Evolutionary conservation across 2,329 filamentous ascomycete species (phyloP), one percentile per base, ranked within the genome.

Genomic region (Helotiales sp.): DNA sequence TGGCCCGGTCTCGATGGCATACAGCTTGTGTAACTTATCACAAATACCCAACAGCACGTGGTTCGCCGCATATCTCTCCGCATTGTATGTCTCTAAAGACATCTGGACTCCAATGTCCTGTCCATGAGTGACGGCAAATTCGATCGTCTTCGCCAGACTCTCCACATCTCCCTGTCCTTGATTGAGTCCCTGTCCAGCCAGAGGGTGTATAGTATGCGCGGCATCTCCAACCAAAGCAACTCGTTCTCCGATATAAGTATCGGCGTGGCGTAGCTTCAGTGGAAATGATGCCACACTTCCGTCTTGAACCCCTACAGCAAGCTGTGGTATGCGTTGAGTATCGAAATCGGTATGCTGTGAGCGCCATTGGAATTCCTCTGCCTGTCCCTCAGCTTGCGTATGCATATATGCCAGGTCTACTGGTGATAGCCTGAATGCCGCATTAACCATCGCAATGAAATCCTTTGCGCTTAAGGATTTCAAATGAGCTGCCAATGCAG

Each of bases 121-220:
- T 0, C 96, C 96, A 70, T 96, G 92, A 50, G 84, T 82, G 20
- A 96, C 89, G 3, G 93, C 91, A 72, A 90, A 90, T 68, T 89
- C 88, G 60, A 99, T 91, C 0, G 89, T 89, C 69, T 85, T 85
- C 6, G 89, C 88, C 0, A 99, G 86, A 62, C 91, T 91, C 74
- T 93, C 89, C 0, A 96, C 91, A 77, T 99, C 96, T 20, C 89
- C 93, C 70, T 98, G 90, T 1, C 96, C 96, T 74, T 96, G 91
- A 77, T 99, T 99, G 15, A 99, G 84, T 0, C 96, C 96, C 79
- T 98, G 96, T 0, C 96, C 96, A 1, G 93, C 96, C 3, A 99
- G 89, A 0, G 96, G 96, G 78, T 99, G 96, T 71, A 97, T 89
- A 1, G 94, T 97, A 78, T 99, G 96, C 7, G 96, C 96, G 1